A percentile compares a stretch with the other conserved stretches of the same genome.
Evolutionary conservation across 1,139 yeast genomes (phyloP).

Genomic region (Magnusiomyces tetraspermus): DNA sequence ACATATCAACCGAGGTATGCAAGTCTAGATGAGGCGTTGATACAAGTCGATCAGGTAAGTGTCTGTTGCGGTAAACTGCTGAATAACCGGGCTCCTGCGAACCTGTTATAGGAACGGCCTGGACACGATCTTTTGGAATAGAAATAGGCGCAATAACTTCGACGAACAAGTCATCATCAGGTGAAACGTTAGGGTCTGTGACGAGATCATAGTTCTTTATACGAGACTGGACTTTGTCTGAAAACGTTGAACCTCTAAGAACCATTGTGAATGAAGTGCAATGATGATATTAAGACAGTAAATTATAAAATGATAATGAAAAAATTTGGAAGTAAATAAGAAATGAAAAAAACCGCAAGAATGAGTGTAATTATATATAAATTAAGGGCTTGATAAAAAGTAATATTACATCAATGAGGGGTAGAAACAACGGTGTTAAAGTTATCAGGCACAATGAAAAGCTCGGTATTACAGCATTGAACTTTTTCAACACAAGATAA

Average conservation of each 20-base stretch:
- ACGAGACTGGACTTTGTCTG: constrained; percentile 12
- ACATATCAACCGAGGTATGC: constrained; percentile 42
- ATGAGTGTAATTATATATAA: constrained; percentile 23
- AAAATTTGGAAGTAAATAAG: background rate
- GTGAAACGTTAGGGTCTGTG: constrained; percentile 5
- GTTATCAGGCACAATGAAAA: no score
- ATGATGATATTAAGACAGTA: background rate
- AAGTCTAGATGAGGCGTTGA: constrained; percentile 43
- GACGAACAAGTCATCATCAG: constrained; percentile 2
- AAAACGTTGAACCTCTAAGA: constrained; percentile 12
- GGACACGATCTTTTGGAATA: constrained; percentile 19
- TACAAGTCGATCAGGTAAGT: constrained; percentile 34
- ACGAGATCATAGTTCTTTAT: constrained; percentile 11
- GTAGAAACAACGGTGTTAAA: no score
- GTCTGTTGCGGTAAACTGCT: constrained; percentile 43
- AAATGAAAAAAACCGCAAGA: background rate
- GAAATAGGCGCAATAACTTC: background rate
- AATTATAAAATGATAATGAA: background rate
- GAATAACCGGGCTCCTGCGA: constrained; percentile 44
- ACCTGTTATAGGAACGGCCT: constrained; percentile 40
- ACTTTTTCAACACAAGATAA: no score
- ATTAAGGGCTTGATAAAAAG: background rate
- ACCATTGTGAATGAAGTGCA: constrained; percentile 7
- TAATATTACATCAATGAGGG: background rate
- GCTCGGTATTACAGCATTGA: no score